These are phyloP conservation scores for Boletus insuetus DNA, from an alignment of 768 basidiomycete species.

Conservation along the genomic window DNA sequence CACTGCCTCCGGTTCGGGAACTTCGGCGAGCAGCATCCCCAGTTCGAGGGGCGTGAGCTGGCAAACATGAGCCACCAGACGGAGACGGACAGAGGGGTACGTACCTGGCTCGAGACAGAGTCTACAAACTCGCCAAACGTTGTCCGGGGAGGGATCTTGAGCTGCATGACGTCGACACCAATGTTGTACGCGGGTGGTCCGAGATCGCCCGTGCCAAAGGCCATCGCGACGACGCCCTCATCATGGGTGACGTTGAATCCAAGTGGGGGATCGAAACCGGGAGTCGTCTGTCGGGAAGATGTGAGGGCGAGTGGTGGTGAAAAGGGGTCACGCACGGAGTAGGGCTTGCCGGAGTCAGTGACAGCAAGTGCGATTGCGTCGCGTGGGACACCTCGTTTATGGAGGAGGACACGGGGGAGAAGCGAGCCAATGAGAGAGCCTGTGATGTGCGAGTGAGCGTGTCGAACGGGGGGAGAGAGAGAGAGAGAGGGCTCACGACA, in stretches of 20 bases:
- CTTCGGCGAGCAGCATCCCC: slow-evolving; percentile 32
- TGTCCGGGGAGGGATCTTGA: slow-evolving; percentile 57
- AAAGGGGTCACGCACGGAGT: slow-evolving; percentile 48
- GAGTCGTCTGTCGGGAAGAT: slow-evolving; percentile 39
- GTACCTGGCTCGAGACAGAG: slow-evolving; percentile 63
- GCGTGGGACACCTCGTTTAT: slow-evolving; percentile 51
- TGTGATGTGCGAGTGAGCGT: slow-evolving; percentile 25
- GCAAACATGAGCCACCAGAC: neutral
- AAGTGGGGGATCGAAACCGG: slow-evolving; percentile 49
- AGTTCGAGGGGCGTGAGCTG: slow-evolving; percentile 44
- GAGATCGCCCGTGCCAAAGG: slow-evolving; percentile 43
- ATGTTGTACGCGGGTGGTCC: slow-evolving; percentile 56
- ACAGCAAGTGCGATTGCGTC: slow-evolving; percentile 48
- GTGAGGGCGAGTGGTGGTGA: slow-evolving; percentile 3
- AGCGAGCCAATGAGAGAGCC: slow-evolving; percentile 79
- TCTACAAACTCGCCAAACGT: slow-evolving; percentile 61
- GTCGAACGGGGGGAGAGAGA: neutral
- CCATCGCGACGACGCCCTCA: slow-evolving; percentile 68
- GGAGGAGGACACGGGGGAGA: slow-evolving; percentile 62
- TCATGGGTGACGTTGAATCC: slow-evolving; percentile 86
- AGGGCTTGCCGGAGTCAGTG: slow-evolving; percentile 74
- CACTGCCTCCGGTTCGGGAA: slow-evolving; percentile 50
- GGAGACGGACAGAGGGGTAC: neutral
- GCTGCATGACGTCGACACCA: slow-evolving; percentile 82
- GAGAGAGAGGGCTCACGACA: slow-evolving; percentile 44